Conservation (phyloP, 2,329 filamentous ascomycete species). For the Elsinoe australis region DNA sequence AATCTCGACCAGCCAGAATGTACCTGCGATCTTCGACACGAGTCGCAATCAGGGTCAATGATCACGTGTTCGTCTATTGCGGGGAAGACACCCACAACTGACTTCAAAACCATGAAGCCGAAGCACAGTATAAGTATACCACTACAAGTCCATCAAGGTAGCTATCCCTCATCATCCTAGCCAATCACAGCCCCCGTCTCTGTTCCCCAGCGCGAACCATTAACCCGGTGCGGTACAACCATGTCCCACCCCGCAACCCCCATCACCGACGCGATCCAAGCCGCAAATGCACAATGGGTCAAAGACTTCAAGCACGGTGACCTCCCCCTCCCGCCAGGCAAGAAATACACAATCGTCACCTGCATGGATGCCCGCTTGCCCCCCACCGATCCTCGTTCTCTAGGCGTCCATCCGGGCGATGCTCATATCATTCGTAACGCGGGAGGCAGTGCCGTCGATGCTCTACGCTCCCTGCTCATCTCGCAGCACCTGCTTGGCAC, state of each 20-base stretch:
- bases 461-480: conserved; percentile 66
- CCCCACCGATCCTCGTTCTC: conserved; percentile 51
- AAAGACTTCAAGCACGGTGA: conserved; percentile 55
- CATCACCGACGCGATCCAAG: background rate
- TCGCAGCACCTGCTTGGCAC: conserved; percentile 73
- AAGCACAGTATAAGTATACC: conserved; percentile 13
- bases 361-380: conserved; percentile 77
- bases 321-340: conserved; percentile 60
- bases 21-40: no score
- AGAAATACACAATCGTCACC: conserved; percentile 60
- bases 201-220: conserved; percentile 12
- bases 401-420: conserved; percentile 65
- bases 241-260: conserved; percentile 10
- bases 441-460: conserved; percentile 50
- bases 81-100: conserved; percentile 5
- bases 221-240: no score
- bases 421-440: conserved; percentile 65
- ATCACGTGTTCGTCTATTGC: conserved; percentile 7
- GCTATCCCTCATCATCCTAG: background rate
- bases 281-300: background rate
- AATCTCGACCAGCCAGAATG: background rate
- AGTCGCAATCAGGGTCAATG: conserved; percentile 5
- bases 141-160: conserved; percentile 11
- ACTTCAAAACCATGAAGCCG: background rate
- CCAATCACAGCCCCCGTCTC: conserved; percentile 27